Percentiles rank a stretch among this genome's conserved stretches.
These are phyloP conservation scores for Rhynchospora pubera DNA, from an alignment of 176 grass and related monocot species.

Conservation along the genomic window DNA sequence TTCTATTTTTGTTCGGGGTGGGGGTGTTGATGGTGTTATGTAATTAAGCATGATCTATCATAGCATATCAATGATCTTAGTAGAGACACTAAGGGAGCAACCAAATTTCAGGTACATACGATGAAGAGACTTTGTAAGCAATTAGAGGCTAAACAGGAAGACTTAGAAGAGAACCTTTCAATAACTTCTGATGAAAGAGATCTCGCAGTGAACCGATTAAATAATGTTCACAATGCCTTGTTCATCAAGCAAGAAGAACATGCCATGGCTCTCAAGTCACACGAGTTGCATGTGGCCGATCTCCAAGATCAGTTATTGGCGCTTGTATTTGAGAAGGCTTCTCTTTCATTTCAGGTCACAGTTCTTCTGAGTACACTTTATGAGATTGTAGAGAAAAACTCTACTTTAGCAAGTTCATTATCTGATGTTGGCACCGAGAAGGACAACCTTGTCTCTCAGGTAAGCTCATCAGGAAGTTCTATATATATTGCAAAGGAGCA, in stretches of 20 bases:
- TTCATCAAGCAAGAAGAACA: conserved; percentile 6
- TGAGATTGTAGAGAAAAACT: conserved; percentile 18
- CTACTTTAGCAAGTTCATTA: conserved; percentile 8
- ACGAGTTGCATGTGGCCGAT: conserved; percentile 11
- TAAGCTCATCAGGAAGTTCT: not conserved
- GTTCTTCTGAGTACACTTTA: conserved; percentile 5
- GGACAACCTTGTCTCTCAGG: conserved; percentile 18
- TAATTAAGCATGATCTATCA: not conserved
- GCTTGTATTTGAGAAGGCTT: not conserved
- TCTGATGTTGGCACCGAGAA: conserved; percentile 10
- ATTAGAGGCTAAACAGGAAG: conserved; percentile 10
- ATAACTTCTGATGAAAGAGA: conserved; percentile 8
- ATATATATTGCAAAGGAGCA: not conserved
- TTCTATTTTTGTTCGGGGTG: not conserved
- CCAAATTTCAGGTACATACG: conserved; percentile 17
- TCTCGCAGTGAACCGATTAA: not conserved
- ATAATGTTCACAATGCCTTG: not conserved
- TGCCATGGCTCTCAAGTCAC: conserved; percentile 1
- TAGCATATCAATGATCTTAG: not conserved
- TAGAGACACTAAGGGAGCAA: not conserved
- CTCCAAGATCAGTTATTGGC: conserved; percentile 7
- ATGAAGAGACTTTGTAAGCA: conserved; percentile 5
- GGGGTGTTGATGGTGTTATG: not conserved
- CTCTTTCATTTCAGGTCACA: conserved; percentile 5
- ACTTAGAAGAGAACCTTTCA: conserved; percentile 18